Percentiles rank a stretch among this genome's conserved stretches.
Evolutionary conservation across 2,329 filamentous ascomycete genomes (phyloP).

Genomic region (Monosporascus sp.): DNA sequence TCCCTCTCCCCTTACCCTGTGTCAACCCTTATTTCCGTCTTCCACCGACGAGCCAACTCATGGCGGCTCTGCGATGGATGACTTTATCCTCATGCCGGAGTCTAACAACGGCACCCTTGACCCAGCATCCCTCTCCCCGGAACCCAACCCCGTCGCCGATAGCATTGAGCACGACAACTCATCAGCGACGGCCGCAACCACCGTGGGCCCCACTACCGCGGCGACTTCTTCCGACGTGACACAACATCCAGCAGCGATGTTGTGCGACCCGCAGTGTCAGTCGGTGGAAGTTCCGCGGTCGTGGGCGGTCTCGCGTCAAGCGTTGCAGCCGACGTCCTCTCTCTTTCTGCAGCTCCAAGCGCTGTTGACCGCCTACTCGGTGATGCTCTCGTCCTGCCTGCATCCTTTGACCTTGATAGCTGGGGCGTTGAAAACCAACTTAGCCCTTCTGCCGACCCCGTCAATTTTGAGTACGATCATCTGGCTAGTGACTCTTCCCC

Average conservation of each 20-base stretch:
- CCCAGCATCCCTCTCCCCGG: conserved; percentile 56
- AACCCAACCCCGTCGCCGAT: conserved; percentile 48
- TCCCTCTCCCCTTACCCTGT: conserved; percentile 50
- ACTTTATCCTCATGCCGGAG: conserved; percentile 36
- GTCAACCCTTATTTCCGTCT: conserved; percentile 52
- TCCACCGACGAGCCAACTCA: conserved; percentile 17
- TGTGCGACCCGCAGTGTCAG: conserved; percentile 99
- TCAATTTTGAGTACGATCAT: conserved; percentile 63
- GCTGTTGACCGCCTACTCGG: conserved; percentile 62
- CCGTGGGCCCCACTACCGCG: conserved; percentile 20
- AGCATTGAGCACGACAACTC: conserved; percentile 22
- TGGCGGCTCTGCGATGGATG: conserved; percentile 34
- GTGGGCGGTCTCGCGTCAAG: conserved; percentile 39
- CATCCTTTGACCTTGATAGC: conserved; percentile 67
- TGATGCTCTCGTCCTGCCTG: conserved; percentile 63
- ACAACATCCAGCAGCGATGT: conserved; percentile 99
- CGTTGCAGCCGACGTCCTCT: conserved; percentile 34
- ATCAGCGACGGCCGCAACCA: conserved; percentile 15
- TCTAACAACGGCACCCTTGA: conserved; percentile 48
- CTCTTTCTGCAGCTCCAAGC: conserved; percentile 52
- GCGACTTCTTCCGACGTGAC: conserved; percentile 74
- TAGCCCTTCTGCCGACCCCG: conserved; percentile 66
- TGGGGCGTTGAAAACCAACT: conserved; percentile 71
- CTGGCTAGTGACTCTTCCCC: conserved; percentile 55
- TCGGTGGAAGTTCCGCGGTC: conserved; percentile 60